Conservation (phyloP, 495 filamentous ascomycete species). For the Endocarpon pusillum region DNA sequence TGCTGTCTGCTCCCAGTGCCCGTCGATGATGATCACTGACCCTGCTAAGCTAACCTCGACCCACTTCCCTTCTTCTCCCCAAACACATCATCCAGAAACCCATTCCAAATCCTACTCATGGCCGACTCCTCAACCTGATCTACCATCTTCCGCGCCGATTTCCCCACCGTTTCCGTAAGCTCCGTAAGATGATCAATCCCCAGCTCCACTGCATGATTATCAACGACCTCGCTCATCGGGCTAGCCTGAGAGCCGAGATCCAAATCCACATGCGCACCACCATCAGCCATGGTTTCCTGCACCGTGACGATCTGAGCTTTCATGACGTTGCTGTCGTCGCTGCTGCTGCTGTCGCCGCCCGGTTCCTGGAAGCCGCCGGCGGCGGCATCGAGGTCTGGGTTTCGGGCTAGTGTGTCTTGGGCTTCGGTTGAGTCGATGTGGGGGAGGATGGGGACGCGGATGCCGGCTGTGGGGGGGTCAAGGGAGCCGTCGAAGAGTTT, state of each 20-base stretch:
- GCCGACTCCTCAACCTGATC: slow-evolving; percentile 22
- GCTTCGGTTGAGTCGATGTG: slow-evolving; percentile 22
- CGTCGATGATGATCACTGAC: too few relatives aligned
- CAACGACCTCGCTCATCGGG: slow-evolving; percentile 40
- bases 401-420: too few relatives aligned
- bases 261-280: too few relatives aligned
- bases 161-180: slow-evolving; percentile 33
- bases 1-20: too few relatives aligned
- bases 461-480: slow-evolving; percentile 9
- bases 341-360: too few relatives aligned
- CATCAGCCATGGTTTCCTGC: slow-evolving; percentile 6
- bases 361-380: too few relatives aligned
- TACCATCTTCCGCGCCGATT: slow-evolving; percentile 25
- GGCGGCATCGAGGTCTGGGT: too few relatives aligned
- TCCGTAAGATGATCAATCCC: too few relatives aligned
- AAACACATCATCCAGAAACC: slow-evolving; percentile 42
- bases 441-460: slow-evolving; percentile 37
- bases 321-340: slow-evolving; percentile 23
- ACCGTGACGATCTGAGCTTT: slow-evolving; percentile 41
- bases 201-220: slow-evolving; percentile 37
- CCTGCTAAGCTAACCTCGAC: too few relatives aligned
- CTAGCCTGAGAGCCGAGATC: slow-evolving; percentile 30
- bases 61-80: slow-evolving; percentile 13
- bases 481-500: slow-evolving; percentile 27
- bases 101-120: slow-evolving; percentile 30